Conservation (phyloP, 371 early-diverging fungal genomes). For the Basidiobolus meristosporus region DNA sequence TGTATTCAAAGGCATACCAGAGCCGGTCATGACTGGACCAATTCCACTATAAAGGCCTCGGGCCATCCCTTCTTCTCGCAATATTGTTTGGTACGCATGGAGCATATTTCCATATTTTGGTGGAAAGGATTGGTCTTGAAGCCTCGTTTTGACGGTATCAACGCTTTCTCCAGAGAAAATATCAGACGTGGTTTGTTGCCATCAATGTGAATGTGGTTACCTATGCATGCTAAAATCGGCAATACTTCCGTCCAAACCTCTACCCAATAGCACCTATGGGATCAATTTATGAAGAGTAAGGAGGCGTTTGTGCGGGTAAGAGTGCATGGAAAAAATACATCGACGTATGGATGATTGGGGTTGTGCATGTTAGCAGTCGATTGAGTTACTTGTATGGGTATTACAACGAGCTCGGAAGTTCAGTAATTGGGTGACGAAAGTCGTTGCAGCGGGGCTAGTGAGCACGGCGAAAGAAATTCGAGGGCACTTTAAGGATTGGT, state of each 20-base stretch:
- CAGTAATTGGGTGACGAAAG: too few species aligned
- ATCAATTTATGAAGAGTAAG: too few species aligned
- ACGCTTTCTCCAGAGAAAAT: conserved; percentile 22
- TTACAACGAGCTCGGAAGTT: too few species aligned
- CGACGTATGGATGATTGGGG: too few species aligned
- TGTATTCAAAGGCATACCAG: conserved; percentile 31
- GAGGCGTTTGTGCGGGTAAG: too few species aligned
- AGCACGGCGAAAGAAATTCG: too few species aligned
- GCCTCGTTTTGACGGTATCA: conserved; percentile 62
- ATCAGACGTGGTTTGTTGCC: not conserved
- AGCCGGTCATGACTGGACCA: conserved; percentile 52
- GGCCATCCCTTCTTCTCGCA: conserved; percentile 40
- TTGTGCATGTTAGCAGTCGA: too few species aligned
- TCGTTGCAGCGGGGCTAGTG: too few species aligned
- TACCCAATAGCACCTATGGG: too few species aligned
- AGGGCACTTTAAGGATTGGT: too few species aligned
- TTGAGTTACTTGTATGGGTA: too few species aligned
- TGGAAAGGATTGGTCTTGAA: conserved; percentile 41
- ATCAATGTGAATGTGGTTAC: conserved; percentile 8
- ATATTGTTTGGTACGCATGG: conserved; percentile 40
- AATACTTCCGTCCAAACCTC: conserved; percentile 45
- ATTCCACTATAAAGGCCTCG: conserved; percentile 56
- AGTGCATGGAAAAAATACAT: too few species aligned
- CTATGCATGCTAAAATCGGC: conserved; percentile 61
- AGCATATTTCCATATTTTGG: conserved; percentile 39